These are phyloP conservation scores for Fomitopsis betulina DNA, from an alignment of 1,284 basidiomycete species.

Conservation along the genomic window DNA sequence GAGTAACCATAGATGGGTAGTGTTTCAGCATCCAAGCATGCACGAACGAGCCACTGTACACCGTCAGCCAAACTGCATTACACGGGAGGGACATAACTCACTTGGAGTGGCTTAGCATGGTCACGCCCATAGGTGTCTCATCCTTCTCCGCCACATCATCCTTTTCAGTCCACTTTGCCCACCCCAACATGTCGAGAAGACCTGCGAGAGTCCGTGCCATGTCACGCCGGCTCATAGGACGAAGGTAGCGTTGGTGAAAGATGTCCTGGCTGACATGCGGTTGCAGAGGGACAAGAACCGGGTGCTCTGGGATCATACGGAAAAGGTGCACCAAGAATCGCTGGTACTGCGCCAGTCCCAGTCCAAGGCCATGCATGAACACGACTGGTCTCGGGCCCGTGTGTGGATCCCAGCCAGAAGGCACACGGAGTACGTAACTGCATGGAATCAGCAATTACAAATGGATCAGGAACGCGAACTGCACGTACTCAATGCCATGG, in stretches of 20 bases:
- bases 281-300: constrained; percentile 76
- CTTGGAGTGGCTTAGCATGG: constrained; percentile 87
- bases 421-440: constrained; percentile 75
- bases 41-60: constrained; percentile 59
- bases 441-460: background rate
- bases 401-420: constrained; percentile 55
- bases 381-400: constrained; percentile 66
- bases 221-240: constrained; percentile 62
- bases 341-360: constrained; percentile 71
- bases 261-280: constrained; percentile 84
- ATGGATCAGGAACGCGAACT: background rate
- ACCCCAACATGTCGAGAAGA: constrained; percentile 62
- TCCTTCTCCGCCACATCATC: constrained; percentile 15
- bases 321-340: constrained; percentile 46
- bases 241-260: constrained; percentile 69
- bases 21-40: constrained; percentile 87
- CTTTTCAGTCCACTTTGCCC: constrained; percentile 38
- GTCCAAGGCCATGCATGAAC: constrained; percentile 84
- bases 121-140: constrained; percentile 46
- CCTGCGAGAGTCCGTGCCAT: constrained; percentile 54
- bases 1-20: constrained; percentile 59
- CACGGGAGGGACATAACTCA: constrained; percentile 29
- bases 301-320: constrained; percentile 57
- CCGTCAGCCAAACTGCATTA: constrained; percentile 1
- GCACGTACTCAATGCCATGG: constrained; percentile 59